Evolutionary conservation across 495 filamentous ascomycete genomes (phyloP), one percentile per base, ranked within the genome.

Genomic region (Trichoderma parareesei): DNA sequence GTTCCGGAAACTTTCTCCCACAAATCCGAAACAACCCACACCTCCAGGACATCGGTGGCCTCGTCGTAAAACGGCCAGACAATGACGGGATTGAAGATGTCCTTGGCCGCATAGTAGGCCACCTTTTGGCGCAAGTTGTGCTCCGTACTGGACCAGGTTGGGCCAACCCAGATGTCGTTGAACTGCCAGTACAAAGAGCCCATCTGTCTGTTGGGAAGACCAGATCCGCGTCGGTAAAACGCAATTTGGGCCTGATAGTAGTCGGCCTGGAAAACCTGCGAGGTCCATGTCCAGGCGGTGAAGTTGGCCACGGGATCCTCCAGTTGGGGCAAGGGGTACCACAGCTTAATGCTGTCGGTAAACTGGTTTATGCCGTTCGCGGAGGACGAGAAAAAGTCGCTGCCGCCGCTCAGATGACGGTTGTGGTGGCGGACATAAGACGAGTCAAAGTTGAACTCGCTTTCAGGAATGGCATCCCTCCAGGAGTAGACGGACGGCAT

Each of bases 131-230:
- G 77, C 4, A 85, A 85, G 65, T 82, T 80, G 63, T 84, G 85
- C 73, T 87, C 85, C 59, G 87, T 84, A 0, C 84, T 76, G 65
- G 87, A 84, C 86, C 86, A 89, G 0, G 85, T 84, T 0, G 86
- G 86, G 6, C 85, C 86, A 68, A 86, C 84, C 86, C 86, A 88
- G 69, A 87, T 84, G 72, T 88, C 87, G 66, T 89, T 84, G 1
- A 89, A 73, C 71, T 89, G 86, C 87, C 87, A 89, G 71, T 88
- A 89, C 7, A 89, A 70, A 9, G 79, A 79, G 0, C 87, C 87
- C 2, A 88, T 75, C 69, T 88, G 85, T 5, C 83, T 77, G 59
- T 88, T 79, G 0, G 82, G 83, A 69, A 79, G 71, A 1, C 85
- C 85, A 55, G 81, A 84, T 10, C 86, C 87, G 18, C 82, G 77